Evolutionary conservation across 202 grass and related monocot species (phyloP).

Genomic region (Panicum virgatum): DNA sequence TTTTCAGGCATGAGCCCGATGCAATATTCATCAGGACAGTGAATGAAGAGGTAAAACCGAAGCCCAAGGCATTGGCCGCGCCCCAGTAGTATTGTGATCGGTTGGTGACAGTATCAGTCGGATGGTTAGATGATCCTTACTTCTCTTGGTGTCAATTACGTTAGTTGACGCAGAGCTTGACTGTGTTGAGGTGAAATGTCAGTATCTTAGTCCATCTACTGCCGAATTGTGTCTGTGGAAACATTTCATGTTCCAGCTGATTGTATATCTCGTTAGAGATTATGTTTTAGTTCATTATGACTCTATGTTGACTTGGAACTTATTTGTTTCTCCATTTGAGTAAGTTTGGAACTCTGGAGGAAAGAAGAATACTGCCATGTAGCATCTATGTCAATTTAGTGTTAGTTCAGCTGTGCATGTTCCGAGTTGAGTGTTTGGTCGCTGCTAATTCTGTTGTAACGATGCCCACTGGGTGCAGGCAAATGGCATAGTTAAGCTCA

Average conservation of each 20-base stretch:
- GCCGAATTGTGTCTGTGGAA: background rate
- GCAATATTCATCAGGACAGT: conserved; percentile 80
- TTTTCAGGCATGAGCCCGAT: conserved; percentile 85
- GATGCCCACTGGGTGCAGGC: background rate
- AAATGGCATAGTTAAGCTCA: background rate
- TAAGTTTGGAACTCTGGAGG: background rate
- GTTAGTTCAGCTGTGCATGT: background rate
- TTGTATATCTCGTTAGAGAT: background rate
- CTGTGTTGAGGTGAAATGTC: background rate
- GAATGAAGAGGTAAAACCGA: conserved; percentile 96
- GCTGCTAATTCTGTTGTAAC: background rate
- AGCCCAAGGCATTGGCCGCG: conserved; percentile 74
- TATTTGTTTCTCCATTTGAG: background rate
- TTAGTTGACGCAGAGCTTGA: conserved; percentile 36
- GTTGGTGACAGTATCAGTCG: background rate
- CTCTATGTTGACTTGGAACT: background rate
- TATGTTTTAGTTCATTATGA: background rate
- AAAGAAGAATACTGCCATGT: background rate
- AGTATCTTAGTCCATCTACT: background rate
- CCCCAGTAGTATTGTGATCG: conserved; percentile 40
- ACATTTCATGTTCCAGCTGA: background rate
- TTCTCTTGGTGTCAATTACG: conserved; percentile 36
- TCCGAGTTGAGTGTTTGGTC: background rate
- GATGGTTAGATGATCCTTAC: background rate
- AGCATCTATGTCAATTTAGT: background rate